Evolutionary conservation across 2,329 filamentous ascomycete genomes (phyloP).

Genomic region (Trichothecium sympodiale): DNA sequence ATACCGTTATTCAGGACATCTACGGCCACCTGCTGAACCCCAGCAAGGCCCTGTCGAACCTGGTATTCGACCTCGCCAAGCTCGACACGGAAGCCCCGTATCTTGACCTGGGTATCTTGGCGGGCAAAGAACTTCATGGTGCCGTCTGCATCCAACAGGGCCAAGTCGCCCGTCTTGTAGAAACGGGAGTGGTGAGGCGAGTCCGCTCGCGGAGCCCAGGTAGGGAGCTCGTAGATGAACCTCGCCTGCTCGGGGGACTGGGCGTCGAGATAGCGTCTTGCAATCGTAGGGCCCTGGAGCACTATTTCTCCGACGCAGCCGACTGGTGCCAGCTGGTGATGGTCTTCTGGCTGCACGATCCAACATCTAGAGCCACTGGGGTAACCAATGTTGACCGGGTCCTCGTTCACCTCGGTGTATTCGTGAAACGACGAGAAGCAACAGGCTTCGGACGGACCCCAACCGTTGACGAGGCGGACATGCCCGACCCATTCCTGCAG

Average conservation of each 20-base stretch:
- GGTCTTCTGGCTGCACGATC: constrained; percentile 5
- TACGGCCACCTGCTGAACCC: neutral
- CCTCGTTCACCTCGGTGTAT: neutral
- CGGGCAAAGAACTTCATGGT: constrained; percentile 32
- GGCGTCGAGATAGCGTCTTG: constrained; percentile 33
- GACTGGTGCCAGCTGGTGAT: constrained; percentile 3
- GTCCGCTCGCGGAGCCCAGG: neutral
- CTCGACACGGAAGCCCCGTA: constrained; percentile 2
- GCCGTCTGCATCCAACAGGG: constrained; percentile 15
- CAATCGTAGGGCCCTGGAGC: constrained; percentile 22
- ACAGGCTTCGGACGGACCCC: constrained; percentile 7
- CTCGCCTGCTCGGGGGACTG: constrained; percentile 14
- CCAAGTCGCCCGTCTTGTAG: constrained; percentile 8
- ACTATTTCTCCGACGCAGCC: constrained; percentile 7
- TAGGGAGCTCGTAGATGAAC: constrained; percentile 3
- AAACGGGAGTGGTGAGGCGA: constrained; percentile 1
- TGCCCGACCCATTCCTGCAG: constrained; percentile 6
- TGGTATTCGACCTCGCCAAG: constrained; percentile 1
- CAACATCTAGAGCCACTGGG: constrained; percentile 5
- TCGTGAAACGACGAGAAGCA: constrained; percentile 5
- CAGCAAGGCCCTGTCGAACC: neutral
- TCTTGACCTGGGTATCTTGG: constrained; percentile 20
- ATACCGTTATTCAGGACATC: constrained; percentile 3
- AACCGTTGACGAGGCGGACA: constrained; percentile 5
- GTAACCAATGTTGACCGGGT: constrained; percentile 2